Percentiles rank a stretch among this genome's conserved stretches.
These are phyloP conservation scores for Botrytis medusae DNA, from an alignment of 2,329 filamentous ascomycete genomes.

Conservation along the genomic window DNA sequence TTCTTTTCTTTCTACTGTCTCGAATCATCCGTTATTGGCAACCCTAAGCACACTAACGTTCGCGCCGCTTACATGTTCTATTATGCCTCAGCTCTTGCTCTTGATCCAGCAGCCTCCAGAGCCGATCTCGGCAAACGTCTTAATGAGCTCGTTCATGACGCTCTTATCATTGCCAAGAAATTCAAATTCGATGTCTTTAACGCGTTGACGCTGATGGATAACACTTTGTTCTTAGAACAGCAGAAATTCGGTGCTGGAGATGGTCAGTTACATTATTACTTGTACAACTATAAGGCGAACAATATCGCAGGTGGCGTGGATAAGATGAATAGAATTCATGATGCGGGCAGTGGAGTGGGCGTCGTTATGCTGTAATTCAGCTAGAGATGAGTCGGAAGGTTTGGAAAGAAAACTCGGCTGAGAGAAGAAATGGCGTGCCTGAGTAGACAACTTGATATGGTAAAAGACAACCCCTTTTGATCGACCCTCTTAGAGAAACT, in stretches of 20 bases:
- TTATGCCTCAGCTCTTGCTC: slow-evolving; percentile 82
- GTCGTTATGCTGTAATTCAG: slow-evolving; percentile 71
- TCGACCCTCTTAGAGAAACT: background rate
- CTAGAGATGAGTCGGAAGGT: background rate
- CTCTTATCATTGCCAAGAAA: slow-evolving; percentile 82
- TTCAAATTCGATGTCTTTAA: slow-evolving; percentile 94
- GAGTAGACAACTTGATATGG: background rate
- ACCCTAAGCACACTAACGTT: slow-evolving; percentile 74
- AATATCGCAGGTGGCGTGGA: slow-evolving; percentile 86
- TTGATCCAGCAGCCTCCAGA: slow-evolving; percentile 56
- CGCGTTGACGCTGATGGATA: slow-evolving; percentile 89
- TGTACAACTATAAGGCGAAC: slow-evolving; percentile 93
- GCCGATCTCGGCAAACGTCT: slow-evolving; percentile 72
- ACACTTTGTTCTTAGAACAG: slow-evolving; percentile 86
- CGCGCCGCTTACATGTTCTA: slow-evolving; percentile 96
- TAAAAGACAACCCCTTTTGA: background rate
- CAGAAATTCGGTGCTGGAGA: slow-evolving; percentile 95
- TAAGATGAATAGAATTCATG: slow-evolving; percentile 73
- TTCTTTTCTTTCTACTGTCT: slow-evolving; percentile 97
- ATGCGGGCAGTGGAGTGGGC: slow-evolving; percentile 80
- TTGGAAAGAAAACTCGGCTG: background rate
- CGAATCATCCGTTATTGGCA: slow-evolving; percentile 86
- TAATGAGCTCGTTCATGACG: slow-evolving; percentile 78
- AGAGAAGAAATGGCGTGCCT: background rate
- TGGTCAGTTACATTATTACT: slow-evolving; percentile 92